Percentiles rank a stretch among this genome's conserved stretches.
These are phyloP conservation scores for Jamesozyma jinghongensis DNA, from an alignment of 805 yeast genomes.

Conservation along the genomic window DNA sequence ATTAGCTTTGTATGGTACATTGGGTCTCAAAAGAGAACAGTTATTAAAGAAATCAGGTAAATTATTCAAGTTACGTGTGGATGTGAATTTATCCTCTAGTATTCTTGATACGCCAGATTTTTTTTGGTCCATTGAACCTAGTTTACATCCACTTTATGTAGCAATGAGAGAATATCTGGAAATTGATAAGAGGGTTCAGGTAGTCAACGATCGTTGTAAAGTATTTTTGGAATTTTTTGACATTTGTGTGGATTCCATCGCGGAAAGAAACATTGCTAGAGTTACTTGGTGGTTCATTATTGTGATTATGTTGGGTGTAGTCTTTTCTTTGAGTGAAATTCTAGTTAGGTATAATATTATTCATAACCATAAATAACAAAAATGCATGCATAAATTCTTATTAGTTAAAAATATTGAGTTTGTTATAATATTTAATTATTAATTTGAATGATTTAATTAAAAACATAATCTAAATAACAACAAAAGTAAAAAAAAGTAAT, in stretches of 20 bases:
- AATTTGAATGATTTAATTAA: no score
- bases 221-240: constrained; percentile 91
- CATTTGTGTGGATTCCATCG: constrained; percentile 86
- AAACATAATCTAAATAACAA: no score
- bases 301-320: constrained; percentile 67
- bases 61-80: constrained; percentile 81
- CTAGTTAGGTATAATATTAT: constrained; percentile 47
- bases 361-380: constrained; percentile 16
- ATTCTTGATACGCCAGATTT: constrained; percentile 93
- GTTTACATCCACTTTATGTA: constrained; percentile 80
- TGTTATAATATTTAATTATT: no score
- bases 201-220: constrained; percentile 84
- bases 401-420: no score
- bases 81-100: constrained; percentile 83
- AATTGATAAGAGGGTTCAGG: constrained; percentile 90
- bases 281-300: constrained; percentile 85
- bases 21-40: constrained; percentile 79
- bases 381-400: no score
- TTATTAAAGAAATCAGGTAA: constrained; percentile 82
- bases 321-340: constrained; percentile 70
- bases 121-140: constrained; percentile 94
- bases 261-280: constrained; percentile 84
- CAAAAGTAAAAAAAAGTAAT: no score
- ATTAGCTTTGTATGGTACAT: constrained; percentile 78
- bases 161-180: constrained; percentile 90